Base-by-base conservation (phyloP, 2,329 filamentous ascomycete species). In the Pseudopyricularia javanii region DNA sequence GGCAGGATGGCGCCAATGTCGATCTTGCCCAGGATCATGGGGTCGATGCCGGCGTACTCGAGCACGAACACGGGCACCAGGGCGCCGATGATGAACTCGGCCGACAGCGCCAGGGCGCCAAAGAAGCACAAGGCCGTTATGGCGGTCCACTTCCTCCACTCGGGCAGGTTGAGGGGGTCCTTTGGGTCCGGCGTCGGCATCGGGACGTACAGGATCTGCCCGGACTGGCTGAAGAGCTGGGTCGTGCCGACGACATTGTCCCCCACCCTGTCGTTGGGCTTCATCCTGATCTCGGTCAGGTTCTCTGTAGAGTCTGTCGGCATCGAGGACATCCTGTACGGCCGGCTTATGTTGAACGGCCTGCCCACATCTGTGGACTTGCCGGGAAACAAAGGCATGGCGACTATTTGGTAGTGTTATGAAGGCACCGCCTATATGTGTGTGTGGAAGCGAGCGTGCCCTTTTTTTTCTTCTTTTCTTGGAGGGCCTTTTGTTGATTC, bases 51-150 rank as follows among this genome's bases (percentile, higher is more conserved):
- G 7, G 62, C 59, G 53, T 66, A 66, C 57, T 66, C 61, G 52
- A 66, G 59, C 15, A 64, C 56, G 54, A 66, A 66, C 28, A 66
- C 60, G 33, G 64, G 64, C 7, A 66, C 56, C 30, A 66, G 55
- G 3, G 59, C 58, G 17, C 59, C 64, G 49, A 66, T 60, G 49
- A 64, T 60, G 53, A 59, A 43, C 53, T 62, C 60, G 30, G 60
- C 59, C 7, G 61, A 47, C 30, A 53, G 30, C 40, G 43, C 61
- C 3, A 65, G 58, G 11, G 62, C 58, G 51, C 63, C 63, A 49
- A 55, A 58, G 34, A 57, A 55, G 47, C 56, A 59, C n/a, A 56
- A 47, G n/a, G 54, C 50, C 40, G 45, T 49, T 40, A 58, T 35
- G 20, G 56, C 55, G 9, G 52, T 32, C 56, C 55, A 57, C 49